phyloP scores from a whole-genome alignment of 805 yeast species.

The Grigorovia transvaalensis region DNA sequence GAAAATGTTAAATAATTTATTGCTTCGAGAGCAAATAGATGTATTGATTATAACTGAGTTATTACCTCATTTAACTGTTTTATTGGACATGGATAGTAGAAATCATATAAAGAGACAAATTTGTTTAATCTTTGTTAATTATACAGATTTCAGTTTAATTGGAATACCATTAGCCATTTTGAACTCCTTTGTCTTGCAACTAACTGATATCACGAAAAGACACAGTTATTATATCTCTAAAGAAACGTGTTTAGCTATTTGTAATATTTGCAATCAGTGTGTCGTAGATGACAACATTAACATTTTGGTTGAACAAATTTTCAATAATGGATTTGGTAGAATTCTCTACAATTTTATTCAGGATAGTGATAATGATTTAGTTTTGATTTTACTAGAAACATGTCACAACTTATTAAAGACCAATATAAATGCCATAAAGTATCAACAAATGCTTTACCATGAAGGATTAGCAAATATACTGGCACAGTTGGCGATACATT shows the following conservation, averaged over 20 bases:
- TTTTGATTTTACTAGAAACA: neutral
- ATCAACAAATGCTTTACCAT: neutral
- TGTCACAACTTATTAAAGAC: neutral
- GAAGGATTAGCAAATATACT: neutral
- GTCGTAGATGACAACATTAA: neutral
- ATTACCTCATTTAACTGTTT: slow-evolving; percentile 75
- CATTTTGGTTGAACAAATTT: neutral
- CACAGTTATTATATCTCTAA: neutral
- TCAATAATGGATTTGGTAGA: neutral
- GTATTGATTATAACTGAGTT: slow-evolving; percentile 49
- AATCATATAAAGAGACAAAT: neutral
- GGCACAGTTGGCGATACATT: neutral
- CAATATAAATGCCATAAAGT: neutral
- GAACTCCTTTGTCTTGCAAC: neutral
- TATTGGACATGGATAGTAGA: slow-evolving; percentile 44
- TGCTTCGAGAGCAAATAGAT: neutral
- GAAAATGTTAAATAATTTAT: neutral
- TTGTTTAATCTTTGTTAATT: neutral
- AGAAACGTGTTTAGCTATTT: neutral
- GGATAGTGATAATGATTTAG: neutral
- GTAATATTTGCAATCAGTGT: neutral
- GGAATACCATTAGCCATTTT: neutral
- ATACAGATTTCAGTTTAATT: neutral
- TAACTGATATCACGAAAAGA: neutral
- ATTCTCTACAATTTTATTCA: neutral